A percentile compares a stretch with the other conserved stretches of the same genome.
Conservation (phyloP, 768 basidiomycete genomes). For the Termitomyces sp. region DNA sequence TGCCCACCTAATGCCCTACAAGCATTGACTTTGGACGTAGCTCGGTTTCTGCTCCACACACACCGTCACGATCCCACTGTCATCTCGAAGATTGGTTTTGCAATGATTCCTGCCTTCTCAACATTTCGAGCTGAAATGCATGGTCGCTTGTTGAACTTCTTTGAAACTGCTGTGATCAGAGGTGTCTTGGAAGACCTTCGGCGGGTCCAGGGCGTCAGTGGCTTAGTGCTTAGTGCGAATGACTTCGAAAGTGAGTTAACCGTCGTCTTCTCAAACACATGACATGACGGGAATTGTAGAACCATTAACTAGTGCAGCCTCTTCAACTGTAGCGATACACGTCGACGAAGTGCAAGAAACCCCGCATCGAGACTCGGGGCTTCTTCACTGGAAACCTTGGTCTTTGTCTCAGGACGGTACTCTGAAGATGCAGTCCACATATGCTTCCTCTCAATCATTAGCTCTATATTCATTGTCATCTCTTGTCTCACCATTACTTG, state of each 20-base stretch:
- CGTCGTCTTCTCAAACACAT: neutral
- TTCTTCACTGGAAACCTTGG: slow-evolving; percentile 26
- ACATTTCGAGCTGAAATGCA: slow-evolving; percentile 66
- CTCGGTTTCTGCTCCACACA: slow-evolving; percentile 56
- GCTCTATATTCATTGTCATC: slow-evolving; percentile 59
- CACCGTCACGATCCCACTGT: slow-evolving; percentile 50
- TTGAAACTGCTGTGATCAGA: slow-evolving; percentile 59
- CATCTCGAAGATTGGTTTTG: slow-evolving; percentile 58
- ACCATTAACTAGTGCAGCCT: slow-evolving; percentile 16
- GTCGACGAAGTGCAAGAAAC: slow-evolving; percentile 48
- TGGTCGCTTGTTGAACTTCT: slow-evolving; percentile 60
- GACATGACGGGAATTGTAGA: slow-evolving; percentile 2
- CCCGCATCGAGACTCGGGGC: slow-evolving; percentile 2
- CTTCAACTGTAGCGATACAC: slow-evolving; percentile 54
- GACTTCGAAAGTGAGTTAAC: slow-evolving; percentile 9
- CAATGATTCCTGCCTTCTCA: slow-evolving; percentile 71
- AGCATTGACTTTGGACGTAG: slow-evolving; percentile 65
- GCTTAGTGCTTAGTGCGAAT: slow-evolving; percentile 1
- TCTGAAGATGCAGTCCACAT: slow-evolving; percentile 42
- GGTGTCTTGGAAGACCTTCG: slow-evolving; percentile 47
- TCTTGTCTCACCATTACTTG: slow-evolving; percentile 59
- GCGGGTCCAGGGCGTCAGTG: slow-evolving; percentile 27
- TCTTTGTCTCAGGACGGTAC: slow-evolving; percentile 13
- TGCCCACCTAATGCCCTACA: slow-evolving; percentile 79
- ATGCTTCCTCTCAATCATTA: slow-evolving; percentile 53